These are phyloP conservation scores for Beta corolliflora DNA, from an alignment of 179 eudicot genomes.

Conservation along the genomic window DNA sequence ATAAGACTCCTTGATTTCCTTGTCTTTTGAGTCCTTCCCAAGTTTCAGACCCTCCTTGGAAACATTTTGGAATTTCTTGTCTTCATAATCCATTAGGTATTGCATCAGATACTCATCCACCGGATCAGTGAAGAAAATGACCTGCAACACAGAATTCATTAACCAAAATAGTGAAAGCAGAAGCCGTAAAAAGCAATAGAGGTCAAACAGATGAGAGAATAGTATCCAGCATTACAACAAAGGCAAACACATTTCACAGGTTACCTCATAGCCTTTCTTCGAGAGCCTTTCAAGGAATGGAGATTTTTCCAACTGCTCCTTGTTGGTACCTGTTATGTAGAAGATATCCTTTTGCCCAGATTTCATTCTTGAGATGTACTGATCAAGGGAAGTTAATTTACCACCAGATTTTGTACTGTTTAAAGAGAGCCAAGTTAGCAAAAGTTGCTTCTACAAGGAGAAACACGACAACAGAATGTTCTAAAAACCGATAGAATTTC, in stretches of 20 bases:
- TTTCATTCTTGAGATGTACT: constrained; percentile 96
- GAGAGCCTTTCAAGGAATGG: constrained; percentile 97
- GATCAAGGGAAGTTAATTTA: constrained; percentile 83
- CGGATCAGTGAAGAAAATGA: constrained; percentile 93
- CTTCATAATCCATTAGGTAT: constrained; percentile 97
- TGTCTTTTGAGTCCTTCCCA: constrained; percentile 81
- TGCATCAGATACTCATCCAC: constrained; percentile 99
- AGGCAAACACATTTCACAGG: neutral
- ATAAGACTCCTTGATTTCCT: constrained; percentile 86
- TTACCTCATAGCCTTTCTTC: constrained; percentile 90
- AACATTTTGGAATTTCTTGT: constrained; percentile 95
- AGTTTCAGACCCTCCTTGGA: constrained; percentile 94
- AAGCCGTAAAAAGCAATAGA: neutral
- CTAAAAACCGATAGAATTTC: neutral
- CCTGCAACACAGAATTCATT: constrained; percentile 43
- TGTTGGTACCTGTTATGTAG: constrained; percentile 89
- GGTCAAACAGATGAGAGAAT: neutral
- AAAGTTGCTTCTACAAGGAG: neutral
- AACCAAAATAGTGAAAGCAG: neutral
- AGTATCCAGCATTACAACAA: neutral
- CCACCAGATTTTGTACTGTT: constrained; percentile 79
- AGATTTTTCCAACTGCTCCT: constrained; percentile 95
- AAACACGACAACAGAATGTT: neutral
- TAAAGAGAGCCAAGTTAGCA: constrained; percentile 16
- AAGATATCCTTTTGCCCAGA: constrained; percentile 92